Conservation (phyloP, 495 filamentous ascomycete species). For the Neurospora hispaniola region DNA sequence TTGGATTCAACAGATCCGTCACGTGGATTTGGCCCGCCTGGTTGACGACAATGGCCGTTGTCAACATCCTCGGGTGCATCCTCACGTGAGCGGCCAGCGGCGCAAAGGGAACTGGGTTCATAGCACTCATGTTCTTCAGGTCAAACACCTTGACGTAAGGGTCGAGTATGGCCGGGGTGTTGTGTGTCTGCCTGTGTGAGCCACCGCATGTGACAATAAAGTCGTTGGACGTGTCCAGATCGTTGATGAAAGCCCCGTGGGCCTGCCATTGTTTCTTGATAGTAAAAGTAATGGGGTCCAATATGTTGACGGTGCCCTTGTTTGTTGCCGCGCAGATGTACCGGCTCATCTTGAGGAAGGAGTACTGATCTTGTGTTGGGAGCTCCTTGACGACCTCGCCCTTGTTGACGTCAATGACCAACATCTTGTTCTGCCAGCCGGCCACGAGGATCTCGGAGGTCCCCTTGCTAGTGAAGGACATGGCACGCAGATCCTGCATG, state of each 20-base stretch:
- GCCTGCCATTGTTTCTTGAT: slow-evolving; percentile 81
- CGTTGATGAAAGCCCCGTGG: slow-evolving; percentile 71
- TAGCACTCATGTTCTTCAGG: slow-evolving; percentile 69
- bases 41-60: slow-evolving; percentile 82
- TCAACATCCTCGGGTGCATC: slow-evolving; percentile 89
- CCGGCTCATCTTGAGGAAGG: slow-evolving; percentile 78
- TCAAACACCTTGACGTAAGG: slow-evolving; percentile 91
- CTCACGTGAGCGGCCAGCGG: slow-evolving; percentile 84
- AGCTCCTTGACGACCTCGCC: slow-evolving; percentile 65
- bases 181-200: slow-evolving; percentile 49
- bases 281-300: slow-evolving; percentile 67
- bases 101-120: slow-evolving; percentile 86
- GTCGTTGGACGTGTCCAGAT: slow-evolving; percentile 91
- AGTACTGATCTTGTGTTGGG: slow-evolving; percentile 63
- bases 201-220: slow-evolving; percentile 93
- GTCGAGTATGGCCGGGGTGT: slow-evolving; percentile 58
- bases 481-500: slow-evolving; percentile 78
- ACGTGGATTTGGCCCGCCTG: slow-evolving; percentile 87
- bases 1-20: slow-evolving; percentile 89
- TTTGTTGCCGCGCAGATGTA: slow-evolving; percentile 88
- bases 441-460: slow-evolving; percentile 75
- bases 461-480: slow-evolving; percentile 84
- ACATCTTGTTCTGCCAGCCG: slow-evolving; percentile 78
- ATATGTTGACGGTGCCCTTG: slow-evolving; percentile 71
- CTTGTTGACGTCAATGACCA: slow-evolving; percentile 80